Base-by-base conservation (phyloP, 2,329 filamentous ascomycete genomes). In the Penicillium sp. region DNA sequence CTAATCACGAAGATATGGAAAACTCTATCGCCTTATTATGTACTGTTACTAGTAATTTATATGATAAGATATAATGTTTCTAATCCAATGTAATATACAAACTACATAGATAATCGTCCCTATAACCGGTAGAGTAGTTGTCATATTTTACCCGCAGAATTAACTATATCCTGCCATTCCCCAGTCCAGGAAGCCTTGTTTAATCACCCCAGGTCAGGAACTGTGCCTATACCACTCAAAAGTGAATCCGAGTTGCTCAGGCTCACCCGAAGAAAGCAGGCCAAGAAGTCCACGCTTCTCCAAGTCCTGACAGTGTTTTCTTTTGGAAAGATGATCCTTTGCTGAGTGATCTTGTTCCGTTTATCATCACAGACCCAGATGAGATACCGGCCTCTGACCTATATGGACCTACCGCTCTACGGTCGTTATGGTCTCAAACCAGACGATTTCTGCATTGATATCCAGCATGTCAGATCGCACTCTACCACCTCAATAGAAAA, bases 401-500 rank as follows among this genome's bases (percentile, higher is more conserved):
- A 22, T 71, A 72, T 42, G 1, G 68, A 68, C 50, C 53, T 69
- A 13, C 68, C 69, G 2, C 55, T 67, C 31, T 74, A 69, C 49
- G 71, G 70, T 51, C 65, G 71, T 10, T 73, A 72, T 51, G 52
- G 48, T 16, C 67, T 68, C 6, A 58, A 52, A 31, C 54, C 56
- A 2, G 58, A 63, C 49, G 71, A 73, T 50, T 74, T 74, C 43
- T 32, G 39, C 34, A 48, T 72, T 32, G 68, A 79, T 14, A 70
- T 69, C 43, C 78, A 81, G 61, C 76, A 85, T 52, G 78, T 79
- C 36, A 82, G 81, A 18, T 81, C 83, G 63, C 76, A 16, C 71
- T 53, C 54, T 21, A 7, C 38, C n/a, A 50, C 80, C 32, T 86
- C 93, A 56, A 77, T 88, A 22, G 68, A 77, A 29, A 93, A 87